Evolutionary conservation across 1,284 basidiomycete species (phyloP).

Genomic region (Malassezia caprae): DNA sequence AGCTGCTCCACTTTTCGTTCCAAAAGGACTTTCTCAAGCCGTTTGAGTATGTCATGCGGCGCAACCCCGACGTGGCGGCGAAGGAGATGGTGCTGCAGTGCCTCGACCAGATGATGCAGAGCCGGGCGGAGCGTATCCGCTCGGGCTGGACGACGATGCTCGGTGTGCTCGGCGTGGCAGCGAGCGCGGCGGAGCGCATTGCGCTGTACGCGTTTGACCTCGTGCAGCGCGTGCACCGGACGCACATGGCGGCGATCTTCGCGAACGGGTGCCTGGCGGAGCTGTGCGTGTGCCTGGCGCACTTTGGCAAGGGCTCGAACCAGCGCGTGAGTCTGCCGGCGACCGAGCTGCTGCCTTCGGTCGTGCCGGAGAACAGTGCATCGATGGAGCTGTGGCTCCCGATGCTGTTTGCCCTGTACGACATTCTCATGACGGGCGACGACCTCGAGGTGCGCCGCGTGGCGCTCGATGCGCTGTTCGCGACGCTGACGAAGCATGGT

Average conservation of each 20-base stretch:
- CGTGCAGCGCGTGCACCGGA: constrained; percentile 77
- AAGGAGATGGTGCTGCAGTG: constrained; percentile 98
- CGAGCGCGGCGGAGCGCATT: constrained; percentile 84
- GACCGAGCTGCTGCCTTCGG: constrained; percentile 83
- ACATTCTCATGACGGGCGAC: constrained; percentile 99
- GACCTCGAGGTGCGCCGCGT: constrained; percentile 82
- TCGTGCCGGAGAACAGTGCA: constrained; percentile 53
- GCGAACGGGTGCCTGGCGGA: constrained; percentile 89
- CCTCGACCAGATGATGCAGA: constrained; percentile 97
- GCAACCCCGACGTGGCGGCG: constrained; percentile 87
- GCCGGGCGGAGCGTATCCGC: constrained; percentile 82
- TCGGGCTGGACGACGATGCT: constrained; percentile 99
- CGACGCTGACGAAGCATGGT: constrained; percentile 83
- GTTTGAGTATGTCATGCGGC: constrained; percentile 94
- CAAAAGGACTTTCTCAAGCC: constrained; percentile 98
- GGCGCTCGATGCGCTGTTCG: constrained; percentile 88
- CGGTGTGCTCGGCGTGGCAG: constrained; percentile 90
- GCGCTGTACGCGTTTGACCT: constrained; percentile 92
- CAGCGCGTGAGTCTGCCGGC: constrained; percentile 94
- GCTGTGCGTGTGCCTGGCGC: constrained; percentile 89
- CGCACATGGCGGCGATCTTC: constrained; percentile 83
- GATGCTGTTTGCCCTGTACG: constrained; percentile 89
- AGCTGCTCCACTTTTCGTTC: constrained; percentile 95
- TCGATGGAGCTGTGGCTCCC: constrained; percentile 65
- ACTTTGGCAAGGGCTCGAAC: constrained; percentile 97